Evolutionary conservation across 768 basidiomycete species (phyloP), one percentile per base, ranked within the genome.

Genomic region (Leccinum pellstonianum): DNA sequence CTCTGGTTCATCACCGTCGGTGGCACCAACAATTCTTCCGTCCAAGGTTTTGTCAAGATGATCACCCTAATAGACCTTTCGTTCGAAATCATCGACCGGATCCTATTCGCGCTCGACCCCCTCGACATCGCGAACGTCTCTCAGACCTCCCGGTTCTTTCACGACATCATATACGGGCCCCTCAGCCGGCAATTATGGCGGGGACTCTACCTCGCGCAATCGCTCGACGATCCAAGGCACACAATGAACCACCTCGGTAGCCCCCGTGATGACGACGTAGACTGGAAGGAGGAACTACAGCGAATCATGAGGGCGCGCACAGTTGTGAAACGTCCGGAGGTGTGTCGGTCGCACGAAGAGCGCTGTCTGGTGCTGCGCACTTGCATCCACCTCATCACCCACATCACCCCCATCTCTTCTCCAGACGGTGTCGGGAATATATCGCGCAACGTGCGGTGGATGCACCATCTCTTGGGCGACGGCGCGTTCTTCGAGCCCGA

Each of bases 221-320:
- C 81, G 0, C 78, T 88, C 57, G 90, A 91, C 59, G 87, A 91
- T 64, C 87, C 84, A 1, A 75, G 84, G 9, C 54, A 56, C n/a
- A 81, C 84, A 50, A 65, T 82, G 5, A 77, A 77, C 3, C 71
- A 73, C 11, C 70, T 64, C 60, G 77, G 73, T 19, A 48, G 19
- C 27, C 61, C 19, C 63, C 71, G 66, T 5, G 54, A 31, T 2
- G 49, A 60, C 3, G 68, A 64, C 33, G 57, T 84, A 7, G 73
- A 81, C 60, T 91, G 88, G 88, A 81, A 73, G 64, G 62, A 57
- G 3, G 77, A 80, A 38, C 66, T 91, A 1, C 83, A 87, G 62
- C 72, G 77, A 10, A 76, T 88, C 61, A 74, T 82, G n/a, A 78
- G 85, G 50, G 81, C 84, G 5, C 75, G 81, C 43, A 80, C 77